Conservation (phyloP, 2,329 filamentous ascomycete species). For the Ophiostoma ulmi region DNA sequence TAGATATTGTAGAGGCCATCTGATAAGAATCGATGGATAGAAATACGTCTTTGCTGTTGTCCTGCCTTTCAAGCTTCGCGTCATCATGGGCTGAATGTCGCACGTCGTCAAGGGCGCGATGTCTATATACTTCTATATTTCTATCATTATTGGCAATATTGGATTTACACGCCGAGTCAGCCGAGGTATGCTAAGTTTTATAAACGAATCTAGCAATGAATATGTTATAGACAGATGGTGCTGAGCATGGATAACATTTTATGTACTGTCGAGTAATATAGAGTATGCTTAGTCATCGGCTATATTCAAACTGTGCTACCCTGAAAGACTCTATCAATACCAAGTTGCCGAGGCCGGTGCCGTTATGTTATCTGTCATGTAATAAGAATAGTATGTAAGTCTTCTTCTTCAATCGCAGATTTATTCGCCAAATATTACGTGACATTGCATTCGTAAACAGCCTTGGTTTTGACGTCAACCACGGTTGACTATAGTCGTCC, state of each 20-base stretch:
- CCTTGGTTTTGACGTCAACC: background rate
- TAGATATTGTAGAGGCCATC: background rate
- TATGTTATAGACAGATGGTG: no score
- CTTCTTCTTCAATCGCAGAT: background rate
- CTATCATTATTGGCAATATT: background rate
- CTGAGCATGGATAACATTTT: background rate
- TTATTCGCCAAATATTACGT: background rate
- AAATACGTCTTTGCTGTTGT: background rate
- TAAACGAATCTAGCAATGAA: no score
- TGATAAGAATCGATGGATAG: background rate
- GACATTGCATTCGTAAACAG: conserved; percentile 1
- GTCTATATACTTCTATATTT: no score
- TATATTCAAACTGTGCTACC: background rate
- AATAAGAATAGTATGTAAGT: background rate
- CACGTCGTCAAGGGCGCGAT: background rate
- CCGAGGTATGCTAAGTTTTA: no score
- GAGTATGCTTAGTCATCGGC: background rate
- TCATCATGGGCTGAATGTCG: background rate
- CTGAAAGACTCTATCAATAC: background rate
- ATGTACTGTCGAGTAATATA: background rate
- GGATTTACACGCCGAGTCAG: no score
- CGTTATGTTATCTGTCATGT: background rate
- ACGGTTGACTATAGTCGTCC: no score
- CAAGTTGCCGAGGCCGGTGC: background rate
- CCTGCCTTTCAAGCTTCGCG: background rate